Evolutionary conservation across 352 stramenopile genomes (phyloP).

Genomic region (Aphanomyces stellatus): DNA sequence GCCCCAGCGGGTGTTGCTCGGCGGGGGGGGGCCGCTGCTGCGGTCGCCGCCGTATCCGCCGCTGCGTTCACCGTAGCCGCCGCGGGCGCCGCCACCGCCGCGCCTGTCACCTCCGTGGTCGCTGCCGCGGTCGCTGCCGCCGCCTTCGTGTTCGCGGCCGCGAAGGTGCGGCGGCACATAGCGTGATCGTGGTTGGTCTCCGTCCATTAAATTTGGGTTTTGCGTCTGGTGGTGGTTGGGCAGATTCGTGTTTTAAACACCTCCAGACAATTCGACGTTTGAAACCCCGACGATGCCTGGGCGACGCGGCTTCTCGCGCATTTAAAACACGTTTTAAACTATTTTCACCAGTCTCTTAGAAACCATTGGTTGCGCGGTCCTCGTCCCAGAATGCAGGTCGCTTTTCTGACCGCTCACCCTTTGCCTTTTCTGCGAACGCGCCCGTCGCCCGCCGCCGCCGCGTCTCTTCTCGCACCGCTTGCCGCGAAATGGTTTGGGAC

Average conservation of each 20-base stretch:
- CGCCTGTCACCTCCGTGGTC: constrained; percentile 10
- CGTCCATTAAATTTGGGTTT: constrained; percentile 9
- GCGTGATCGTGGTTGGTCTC: constrained; percentile 10
- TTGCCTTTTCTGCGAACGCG: too few species aligned
- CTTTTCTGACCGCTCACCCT: too few species aligned
- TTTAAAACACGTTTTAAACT: neutral
- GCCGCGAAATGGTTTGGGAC: too few species aligned
- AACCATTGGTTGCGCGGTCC: neutral
- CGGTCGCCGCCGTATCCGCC: constrained; percentile 21
- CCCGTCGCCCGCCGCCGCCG: too few species aligned
- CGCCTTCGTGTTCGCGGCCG: neutral
- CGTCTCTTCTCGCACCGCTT: too few species aligned
- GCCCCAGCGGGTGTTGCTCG: too few species aligned
- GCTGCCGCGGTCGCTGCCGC: neutral
- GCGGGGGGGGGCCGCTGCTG: too few species aligned
- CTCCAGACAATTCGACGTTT: neutral
- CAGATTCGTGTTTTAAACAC: constrained; percentile 11
- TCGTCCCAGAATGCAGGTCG: neutral
- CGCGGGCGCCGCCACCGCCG: constrained; percentile 21
- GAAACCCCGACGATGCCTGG: neutral
- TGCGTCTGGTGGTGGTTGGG: constrained; percentile 3
- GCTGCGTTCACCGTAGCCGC: constrained; percentile 22
- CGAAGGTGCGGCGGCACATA: constrained; percentile 26
- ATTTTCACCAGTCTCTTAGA: neutral
- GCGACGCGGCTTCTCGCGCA: too few species aligned